phyloP scores from a whole-genome alignment of 176 grass and related monocot genomes.

The Bromus sterilis region DNA sequence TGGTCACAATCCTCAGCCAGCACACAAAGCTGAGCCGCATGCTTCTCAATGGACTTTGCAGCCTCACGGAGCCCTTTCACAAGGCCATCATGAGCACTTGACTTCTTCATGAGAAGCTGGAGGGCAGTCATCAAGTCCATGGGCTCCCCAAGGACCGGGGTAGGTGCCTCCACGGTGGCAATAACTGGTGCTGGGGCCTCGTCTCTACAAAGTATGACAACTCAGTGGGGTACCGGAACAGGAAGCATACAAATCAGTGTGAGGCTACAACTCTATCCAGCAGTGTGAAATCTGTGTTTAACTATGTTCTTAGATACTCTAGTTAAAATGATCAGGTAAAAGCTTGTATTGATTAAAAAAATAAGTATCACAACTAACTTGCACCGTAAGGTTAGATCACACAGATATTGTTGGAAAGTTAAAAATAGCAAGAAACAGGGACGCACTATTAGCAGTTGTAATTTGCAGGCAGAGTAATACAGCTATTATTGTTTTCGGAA shows the following conservation, averaged over 20 bases:
- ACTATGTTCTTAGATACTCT: neutral
- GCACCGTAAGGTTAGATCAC: neutral
- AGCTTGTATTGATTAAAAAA: neutral
- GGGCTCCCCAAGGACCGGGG: conserved; percentile 51
- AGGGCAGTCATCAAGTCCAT: conserved; percentile 78
- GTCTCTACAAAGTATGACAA: conserved; percentile 26
- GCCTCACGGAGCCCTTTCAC: conserved; percentile 52
- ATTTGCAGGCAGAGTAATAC: neutral
- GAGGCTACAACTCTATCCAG: neutral
- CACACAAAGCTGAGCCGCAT: conserved; percentile 53
- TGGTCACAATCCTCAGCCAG: conserved; percentile 70
- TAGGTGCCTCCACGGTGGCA: neutral
- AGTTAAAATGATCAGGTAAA: neutral
- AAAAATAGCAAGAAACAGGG: neutral
- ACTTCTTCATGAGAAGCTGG: conserved; percentile 65
- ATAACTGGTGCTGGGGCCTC: conserved; percentile 21
- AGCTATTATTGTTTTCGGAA: neutral
- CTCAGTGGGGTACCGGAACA: neutral
- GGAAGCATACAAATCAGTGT: neutral
- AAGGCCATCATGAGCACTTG: conserved; percentile 61
- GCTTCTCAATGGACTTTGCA: conserved; percentile 69
- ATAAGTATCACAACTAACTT: neutral
- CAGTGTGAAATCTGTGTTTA: neutral
- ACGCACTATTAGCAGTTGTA: neutral
- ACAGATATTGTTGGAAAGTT: neutral